Evolutionary conservation across 2,329 filamentous ascomycete genomes (phyloP).

Genomic region (Myriosclerotinia scirpicola): DNA sequence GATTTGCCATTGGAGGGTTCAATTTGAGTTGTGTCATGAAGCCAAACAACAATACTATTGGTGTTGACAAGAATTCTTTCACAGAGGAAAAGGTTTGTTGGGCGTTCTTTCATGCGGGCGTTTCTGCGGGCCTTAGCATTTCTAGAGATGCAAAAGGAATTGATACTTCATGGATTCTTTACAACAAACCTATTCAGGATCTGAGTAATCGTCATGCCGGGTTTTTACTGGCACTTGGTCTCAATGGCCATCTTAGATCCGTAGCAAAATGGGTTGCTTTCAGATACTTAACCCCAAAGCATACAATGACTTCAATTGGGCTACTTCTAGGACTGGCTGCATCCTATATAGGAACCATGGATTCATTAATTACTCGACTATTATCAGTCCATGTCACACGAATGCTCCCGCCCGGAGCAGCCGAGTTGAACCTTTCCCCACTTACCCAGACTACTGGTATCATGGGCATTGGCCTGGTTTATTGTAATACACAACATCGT

Average conservation of each 20-base stretch:
- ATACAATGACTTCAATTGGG: constrained; percentile 98
- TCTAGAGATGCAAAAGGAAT: constrained; percentile 89
- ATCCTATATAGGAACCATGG: constrained; percentile 96
- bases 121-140: constrained; percentile 88
- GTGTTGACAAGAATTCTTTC: constrained; percentile 83
- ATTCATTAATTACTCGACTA: constrained; percentile 87
- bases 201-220: constrained; percentile 95
- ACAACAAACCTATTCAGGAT: constrained; percentile 86
- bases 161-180: constrained; percentile 97
- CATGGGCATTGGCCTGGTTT: constrained; percentile 94
- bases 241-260: constrained; percentile 92
- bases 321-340: constrained; percentile 89
- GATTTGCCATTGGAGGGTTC: constrained; percentile 85
- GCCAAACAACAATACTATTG: constrained; percentile 86
- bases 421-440: constrained; percentile 89
- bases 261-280: constrained; percentile 98
- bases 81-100: constrained; percentile 97
- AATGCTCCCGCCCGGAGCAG: constrained; percentile 88
- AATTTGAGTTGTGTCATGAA: constrained; percentile 90
- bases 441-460: constrained; percentile 94
- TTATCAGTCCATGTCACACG: constrained; percentile 94
- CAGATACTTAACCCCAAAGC: constrained; percentile 98
- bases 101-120: constrained; percentile 97
- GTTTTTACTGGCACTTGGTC: constrained; percentile 82
- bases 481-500: constrained; percentile 92